Evolutionary conservation across 495 filamentous ascomycete species (phyloP), one percentile per base, ranked within the genome.

Genomic region (Aspergillus mulundensis): DNA sequence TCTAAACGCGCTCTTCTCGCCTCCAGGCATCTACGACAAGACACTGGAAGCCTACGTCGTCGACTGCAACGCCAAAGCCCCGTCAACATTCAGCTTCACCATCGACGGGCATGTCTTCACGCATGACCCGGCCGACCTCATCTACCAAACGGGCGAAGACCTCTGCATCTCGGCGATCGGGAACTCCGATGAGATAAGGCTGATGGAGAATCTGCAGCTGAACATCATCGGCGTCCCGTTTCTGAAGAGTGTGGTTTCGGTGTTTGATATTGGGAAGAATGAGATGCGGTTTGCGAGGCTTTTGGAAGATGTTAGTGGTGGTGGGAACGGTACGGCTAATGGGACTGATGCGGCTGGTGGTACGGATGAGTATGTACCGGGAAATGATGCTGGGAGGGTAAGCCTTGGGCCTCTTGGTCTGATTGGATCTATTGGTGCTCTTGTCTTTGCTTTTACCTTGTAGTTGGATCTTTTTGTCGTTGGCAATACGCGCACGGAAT

Each of bases 221-320:
- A 52, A 43, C 52, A 82, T 89, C 20, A 57, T 90, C 18, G 85
- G 85, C 1, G 80, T 82, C 57, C 74, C 74, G 0, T 88, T 86
- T 59, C 71, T 87, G 72, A 85, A 83, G 66, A 85, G 81, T 60
- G 84, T 86, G 0, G 62, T 88, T 14, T 73, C 65, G 14, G 62
- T 70, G 1, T 70, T 72, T 38, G 70, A 77, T 46, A 60, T 70
- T 24, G 67, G 66, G 16, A 67, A 56, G 20, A 59, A 58, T 7
- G 62, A 73, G 59, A 58, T 70, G 63, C 66, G 54, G 20, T 67
- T 76, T 54, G 70, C 71, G 4, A 43, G 18, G 41, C 12, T 43
- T 2, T 23, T 23, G 41, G 41, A 23, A 8, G 41, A 43, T 1
- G 41, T 43, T 10, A 43, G n/a, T 43, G 41, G 6, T 1, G 41